Evolutionary conservation across 2,329 filamentous ascomycete genomes (phyloP).

Genomic region (Gnomoniopsis sp.): DNA sequence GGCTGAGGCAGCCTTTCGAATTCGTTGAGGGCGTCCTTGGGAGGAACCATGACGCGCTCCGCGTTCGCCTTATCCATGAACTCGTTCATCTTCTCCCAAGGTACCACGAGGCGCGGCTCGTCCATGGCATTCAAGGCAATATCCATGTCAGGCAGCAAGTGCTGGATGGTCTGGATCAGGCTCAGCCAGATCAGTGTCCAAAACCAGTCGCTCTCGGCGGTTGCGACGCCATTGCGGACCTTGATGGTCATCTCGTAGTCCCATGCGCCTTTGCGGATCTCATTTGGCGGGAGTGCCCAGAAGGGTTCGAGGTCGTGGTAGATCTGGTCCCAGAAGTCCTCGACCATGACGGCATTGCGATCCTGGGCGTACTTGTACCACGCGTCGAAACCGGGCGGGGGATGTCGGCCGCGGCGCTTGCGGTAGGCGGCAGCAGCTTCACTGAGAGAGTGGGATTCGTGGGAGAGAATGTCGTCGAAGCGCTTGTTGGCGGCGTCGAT

Average conservation of each 20-base stretch:
- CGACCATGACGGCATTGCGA: constrained; percentile 53
- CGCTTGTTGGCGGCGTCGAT: constrained; percentile 42
- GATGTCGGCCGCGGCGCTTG: constrained; percentile 53
- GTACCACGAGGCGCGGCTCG: constrained; percentile 60
- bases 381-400: constrained; percentile 60
- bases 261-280: constrained; percentile 49
- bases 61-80: constrained; percentile 51
- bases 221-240: constrained; percentile 50
- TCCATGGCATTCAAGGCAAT: constrained; percentile 66
- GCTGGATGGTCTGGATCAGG: constrained; percentile 50
- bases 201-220: constrained; percentile 51
- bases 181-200: constrained; percentile 56
- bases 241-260: constrained; percentile 61
- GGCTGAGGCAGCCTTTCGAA: constrained; percentile 42
- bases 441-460: constrained; percentile 45
- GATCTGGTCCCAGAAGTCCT: constrained; percentile 63
- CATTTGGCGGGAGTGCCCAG: constrained; percentile 44
- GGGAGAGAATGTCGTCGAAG: constrained; percentile 39
- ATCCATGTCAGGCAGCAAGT: constrained; percentile 63
- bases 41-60: constrained; percentile 39
- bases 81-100: constrained; percentile 58
- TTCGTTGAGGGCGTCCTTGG: constrained; percentile 40
- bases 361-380: constrained; percentile 55
- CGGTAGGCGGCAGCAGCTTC: constrained; percentile 55
- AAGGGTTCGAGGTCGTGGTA: constrained; percentile 61